Conservation (phyloP, 2,329 filamentous ascomycete species). For the Penicillium frequentans region DNA sequence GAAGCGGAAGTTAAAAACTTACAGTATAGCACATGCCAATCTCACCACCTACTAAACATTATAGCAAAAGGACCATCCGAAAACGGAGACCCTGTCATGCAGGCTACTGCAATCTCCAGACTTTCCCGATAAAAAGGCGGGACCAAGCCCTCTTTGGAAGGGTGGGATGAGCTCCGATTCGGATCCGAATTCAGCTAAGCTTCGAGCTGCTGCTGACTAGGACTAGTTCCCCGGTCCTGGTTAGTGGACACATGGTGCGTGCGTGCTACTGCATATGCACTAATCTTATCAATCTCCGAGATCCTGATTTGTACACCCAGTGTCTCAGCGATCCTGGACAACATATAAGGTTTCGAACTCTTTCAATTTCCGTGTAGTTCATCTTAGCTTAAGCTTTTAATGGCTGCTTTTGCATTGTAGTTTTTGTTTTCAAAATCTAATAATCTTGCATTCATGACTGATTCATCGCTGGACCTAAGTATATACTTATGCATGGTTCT, state of each 20-base stretch:
- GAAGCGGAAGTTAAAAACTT: not conserved
- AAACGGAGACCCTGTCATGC: not conserved
- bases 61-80: not conserved
- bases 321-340: not conserved
- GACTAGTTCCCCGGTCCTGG: not conserved
- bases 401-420: not conserved
- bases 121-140: not conserved
- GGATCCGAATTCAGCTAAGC: conserved; percentile 3
- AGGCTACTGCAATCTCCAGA: not conserved
- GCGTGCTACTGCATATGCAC: not conserved
- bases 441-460: not conserved
- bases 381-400: not conserved
- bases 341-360: not conserved
- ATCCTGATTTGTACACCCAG: not conserved
- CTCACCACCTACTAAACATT: not conserved
- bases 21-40: not conserved
- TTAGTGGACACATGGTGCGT: not conserved
- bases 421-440: too few relatives aligned
- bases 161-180: conserved; percentile 1
- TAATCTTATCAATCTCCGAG: conserved; percentile 7
- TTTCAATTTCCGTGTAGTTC: too few relatives aligned
- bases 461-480: too few relatives aligned
- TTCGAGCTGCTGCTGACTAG: conserved; percentile 2
- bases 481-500: too few relatives aligned
- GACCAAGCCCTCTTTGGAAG: not conserved